Evolutionary conservation across 108 stramenopile genomes (phyloP).

Genomic region (Aurantiochytrium sp.): DNA sequence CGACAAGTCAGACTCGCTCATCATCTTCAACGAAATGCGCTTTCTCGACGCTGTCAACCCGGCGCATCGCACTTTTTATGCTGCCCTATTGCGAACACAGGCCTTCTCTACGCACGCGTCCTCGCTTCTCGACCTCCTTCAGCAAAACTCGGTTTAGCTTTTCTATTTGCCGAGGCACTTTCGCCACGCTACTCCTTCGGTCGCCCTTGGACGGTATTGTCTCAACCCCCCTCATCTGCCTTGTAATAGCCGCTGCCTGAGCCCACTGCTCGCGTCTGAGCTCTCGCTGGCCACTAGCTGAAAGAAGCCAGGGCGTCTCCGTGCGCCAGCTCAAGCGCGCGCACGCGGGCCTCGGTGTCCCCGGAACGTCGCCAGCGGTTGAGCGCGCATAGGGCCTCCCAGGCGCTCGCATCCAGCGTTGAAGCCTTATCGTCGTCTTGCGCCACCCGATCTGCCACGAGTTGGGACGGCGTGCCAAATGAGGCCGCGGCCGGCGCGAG

Average conservation of each 20-base stretch:
- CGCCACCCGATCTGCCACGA: not conserved
- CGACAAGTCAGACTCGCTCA: not conserved
- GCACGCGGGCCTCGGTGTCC: not conserved
- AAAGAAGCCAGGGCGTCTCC: not conserved
- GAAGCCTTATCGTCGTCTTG: not conserved
- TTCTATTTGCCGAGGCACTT: not conserved
- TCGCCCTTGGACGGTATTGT: too few species aligned
- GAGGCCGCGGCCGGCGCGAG: not conserved
- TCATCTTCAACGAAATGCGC: not conserved
- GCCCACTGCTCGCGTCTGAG: too few species aligned
- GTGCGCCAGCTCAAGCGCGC: not conserved
- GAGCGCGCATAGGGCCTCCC: not conserved
- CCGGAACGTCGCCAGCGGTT: not conserved
- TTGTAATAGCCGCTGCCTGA: too few species aligned
- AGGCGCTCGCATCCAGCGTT: not conserved
- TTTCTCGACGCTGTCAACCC: conserved; percentile 3
- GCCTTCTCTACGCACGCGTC: not conserved
- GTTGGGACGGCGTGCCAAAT: not conserved
- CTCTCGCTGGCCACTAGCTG: too few species aligned
- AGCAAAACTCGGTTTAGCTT: too few species aligned
- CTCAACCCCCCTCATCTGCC: too few species aligned
- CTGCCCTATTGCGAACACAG: not conserved
- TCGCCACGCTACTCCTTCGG: too few species aligned
- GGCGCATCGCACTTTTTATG: not conserved
- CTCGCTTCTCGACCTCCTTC: not conserved